Percentiles rank a stretch among this genome's conserved stretches.
Conservation (phyloP, 805 yeast genomes). For the Candida suzukii region DNA sequence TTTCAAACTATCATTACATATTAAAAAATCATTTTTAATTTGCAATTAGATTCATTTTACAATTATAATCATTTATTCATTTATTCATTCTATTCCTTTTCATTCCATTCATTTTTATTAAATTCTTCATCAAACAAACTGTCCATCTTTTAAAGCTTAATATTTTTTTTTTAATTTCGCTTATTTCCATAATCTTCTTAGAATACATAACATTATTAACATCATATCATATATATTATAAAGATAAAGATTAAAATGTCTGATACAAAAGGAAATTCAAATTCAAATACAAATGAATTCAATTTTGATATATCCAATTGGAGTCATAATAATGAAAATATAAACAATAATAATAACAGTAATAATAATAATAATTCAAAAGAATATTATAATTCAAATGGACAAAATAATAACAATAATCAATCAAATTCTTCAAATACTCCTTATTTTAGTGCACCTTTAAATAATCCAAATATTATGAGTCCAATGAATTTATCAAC, state of each 20-base stretch:
- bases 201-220: no score
- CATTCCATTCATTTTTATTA: no score
- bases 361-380: neutral
- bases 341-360: neutral
- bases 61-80: no score
- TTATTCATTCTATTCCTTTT: no score
- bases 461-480: constrained; percentile 10
- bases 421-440: neutral
- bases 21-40: no score
- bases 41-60: no score
- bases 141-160: no score
- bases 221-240: no score
- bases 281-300: neutral
- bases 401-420: neutral
- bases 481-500: constrained; percentile 19
- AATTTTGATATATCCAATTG: neutral
- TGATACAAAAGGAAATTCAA: neutral
- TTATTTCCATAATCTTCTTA: no score
- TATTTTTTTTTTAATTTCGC: no score
- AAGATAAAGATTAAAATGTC: neutral
- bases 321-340: neutral
- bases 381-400: neutral
- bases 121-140: no score
- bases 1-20: no score
- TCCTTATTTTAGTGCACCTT: constrained; percentile 12